These are phyloP conservation scores for Aquilaria yunnanensis DNA, from an alignment of 345 rosid genomes.

Conservation along the genomic window DNA sequence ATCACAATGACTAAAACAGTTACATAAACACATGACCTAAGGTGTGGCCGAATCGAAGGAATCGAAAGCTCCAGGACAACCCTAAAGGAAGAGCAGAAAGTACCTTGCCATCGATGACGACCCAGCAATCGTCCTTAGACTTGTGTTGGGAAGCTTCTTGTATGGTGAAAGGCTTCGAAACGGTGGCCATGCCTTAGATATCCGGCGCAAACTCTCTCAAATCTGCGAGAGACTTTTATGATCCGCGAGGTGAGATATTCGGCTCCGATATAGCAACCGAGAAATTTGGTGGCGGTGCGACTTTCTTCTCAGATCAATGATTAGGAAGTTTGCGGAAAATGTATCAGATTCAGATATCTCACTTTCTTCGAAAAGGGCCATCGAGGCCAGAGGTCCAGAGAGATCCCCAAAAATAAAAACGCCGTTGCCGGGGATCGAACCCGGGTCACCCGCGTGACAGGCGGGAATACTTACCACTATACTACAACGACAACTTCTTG, in stretches of 20 bases:
- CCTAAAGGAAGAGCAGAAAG: neutral
- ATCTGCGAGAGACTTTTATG: no score
- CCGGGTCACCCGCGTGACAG: constrained; percentile 85
- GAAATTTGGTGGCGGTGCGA: no score
- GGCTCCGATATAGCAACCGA: no score
- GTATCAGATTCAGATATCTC: no score
- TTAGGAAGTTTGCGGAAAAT: no score
- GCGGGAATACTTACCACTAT: constrained; percentile 64
- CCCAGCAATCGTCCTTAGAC: constrained; percentile 84
- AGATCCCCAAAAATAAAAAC: neutral
- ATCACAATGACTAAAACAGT: neutral
- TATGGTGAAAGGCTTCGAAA: constrained; percentile 59
- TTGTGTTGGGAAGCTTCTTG: constrained; percentile 71
- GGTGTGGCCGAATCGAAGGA: neutral
- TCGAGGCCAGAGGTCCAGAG: no score
- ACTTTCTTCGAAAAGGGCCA: no score
- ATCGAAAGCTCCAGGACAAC: neutral
- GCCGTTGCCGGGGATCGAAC: constrained; percentile 84
- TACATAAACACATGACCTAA: neutral
- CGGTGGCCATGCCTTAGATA: constrained; percentile 54
- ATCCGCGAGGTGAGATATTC: no score
- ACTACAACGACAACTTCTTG: constrained; percentile 44
- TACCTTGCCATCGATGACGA: constrained; percentile 88
- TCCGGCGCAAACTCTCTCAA: no score
- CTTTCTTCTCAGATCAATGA: no score